Base-by-base conservation (phyloP, 257 asterid species). In the Catharanthus roseus region DNA sequence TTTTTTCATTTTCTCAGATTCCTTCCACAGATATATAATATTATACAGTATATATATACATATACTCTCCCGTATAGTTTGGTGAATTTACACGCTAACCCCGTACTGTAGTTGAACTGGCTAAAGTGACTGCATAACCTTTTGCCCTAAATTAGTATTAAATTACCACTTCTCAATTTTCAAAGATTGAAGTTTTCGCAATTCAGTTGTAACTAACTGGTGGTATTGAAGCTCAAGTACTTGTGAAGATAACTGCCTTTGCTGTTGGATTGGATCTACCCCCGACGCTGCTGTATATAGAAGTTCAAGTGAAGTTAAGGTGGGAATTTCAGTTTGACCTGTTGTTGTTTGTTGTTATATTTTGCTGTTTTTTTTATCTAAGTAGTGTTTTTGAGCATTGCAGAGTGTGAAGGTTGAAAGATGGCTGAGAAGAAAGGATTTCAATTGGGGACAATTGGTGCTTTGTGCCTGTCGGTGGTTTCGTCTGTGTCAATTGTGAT, bases 401-500 rank as follows among this genome's bases (percentile, higher is more conserved):
- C 72, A 65, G 72, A 80, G 73, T 26, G 61, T 47, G 66, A 55
- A 55, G 69, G 75, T 51, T 42, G 70, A 47, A 81, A 77, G 83
- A 89, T 89, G 96, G 77, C 81, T 77, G 96, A 89, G 58, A 77
- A 56, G 73, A 85, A 82, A 74, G 77, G 91, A 60, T 84, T 86
- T 82, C 91, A 86, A 82, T 57, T 91, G 66, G 95, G 96, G 67
- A 91, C 96, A 58, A 64, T 89, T 10, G 96, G 97, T 60, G 96
- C 96, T 66, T 80, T 89, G 82, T 76, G 84, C 72, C 78, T 91
- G 70, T 89, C 97, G 53, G 97, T 89, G 80, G 87, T 91, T 72
- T 89, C 96, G 0, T 89, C 96, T 18, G 96, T 91, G 47, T 89
- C 96, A 13, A 89, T 89, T 36, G 97, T 87, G 79, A 91, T 91